These are phyloP conservation scores for Daldinia caldariorum DNA, from an alignment of 495 filamentous ascomycete genomes.

Conservation along the genomic window DNA sequence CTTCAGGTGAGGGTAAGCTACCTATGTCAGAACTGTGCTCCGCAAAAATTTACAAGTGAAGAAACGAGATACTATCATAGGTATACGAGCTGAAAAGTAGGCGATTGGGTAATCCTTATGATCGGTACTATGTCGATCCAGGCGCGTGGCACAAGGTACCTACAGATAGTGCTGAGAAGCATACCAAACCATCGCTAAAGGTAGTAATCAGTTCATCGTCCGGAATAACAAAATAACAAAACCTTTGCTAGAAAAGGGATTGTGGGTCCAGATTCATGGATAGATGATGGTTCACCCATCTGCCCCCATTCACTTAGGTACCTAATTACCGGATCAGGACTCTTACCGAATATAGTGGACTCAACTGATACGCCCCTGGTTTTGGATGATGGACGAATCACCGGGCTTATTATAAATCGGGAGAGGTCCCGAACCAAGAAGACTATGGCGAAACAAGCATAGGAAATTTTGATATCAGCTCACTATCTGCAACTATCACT, in stretches of 20 bases:
- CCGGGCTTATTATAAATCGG: too few species aligned
- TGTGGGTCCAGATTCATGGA: not conserved
- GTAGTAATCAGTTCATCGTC: not conserved
- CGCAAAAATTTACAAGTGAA: too few species aligned
- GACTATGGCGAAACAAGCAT: too few species aligned
- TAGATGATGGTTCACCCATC: not conserved
- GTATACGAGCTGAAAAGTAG: conserved; percentile 4
- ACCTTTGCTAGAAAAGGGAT: not conserved
- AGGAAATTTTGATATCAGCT: not conserved
- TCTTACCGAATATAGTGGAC: not conserved
- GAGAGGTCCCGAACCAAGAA: too few species aligned
- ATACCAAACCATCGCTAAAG: not conserved
- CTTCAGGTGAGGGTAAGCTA: too few species aligned
- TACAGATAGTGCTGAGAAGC: not conserved
- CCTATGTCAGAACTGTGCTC: too few species aligned
- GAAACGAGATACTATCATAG: not conserved
- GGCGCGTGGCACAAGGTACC: not conserved
- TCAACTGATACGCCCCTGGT: too few species aligned
- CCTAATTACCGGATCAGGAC: not conserved
- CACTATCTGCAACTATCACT: not conserved
- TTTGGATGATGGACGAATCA: too few species aligned
- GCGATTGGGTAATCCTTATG: not conserved
- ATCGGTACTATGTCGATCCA: not conserved
- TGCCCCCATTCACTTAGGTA: not conserved
- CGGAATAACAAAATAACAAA: not conserved